Conservation (phyloP, 352 stramenopile genomes). For the Globisporangium acanthophoron region DNA sequence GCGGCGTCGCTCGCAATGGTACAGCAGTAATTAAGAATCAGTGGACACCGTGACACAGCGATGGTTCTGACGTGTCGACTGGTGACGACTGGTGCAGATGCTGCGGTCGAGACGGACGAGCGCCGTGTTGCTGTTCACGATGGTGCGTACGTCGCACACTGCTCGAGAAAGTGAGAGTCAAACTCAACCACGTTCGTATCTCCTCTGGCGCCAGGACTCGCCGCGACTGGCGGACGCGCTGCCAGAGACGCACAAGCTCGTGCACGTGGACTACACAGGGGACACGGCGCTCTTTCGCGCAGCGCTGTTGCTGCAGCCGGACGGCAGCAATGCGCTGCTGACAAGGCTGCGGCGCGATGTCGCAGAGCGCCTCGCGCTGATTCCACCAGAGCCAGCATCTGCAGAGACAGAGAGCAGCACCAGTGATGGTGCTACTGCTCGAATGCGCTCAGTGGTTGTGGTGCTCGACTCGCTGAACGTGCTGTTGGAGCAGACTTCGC, state of each 20-base stretch:
- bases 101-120: constrained; percentile 26
- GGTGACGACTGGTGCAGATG: constrained; percentile 2
- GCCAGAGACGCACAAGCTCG: constrained; percentile 28
- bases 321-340: constrained; percentile 13
- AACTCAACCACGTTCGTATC: too few relatives aligned
- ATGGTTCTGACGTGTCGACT: too few relatives aligned
- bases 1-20: constrained; percentile 16
- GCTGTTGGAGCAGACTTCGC: constrained; percentile 43
- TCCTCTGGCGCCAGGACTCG: constrained; percentile 18
- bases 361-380: constrained; percentile 11
- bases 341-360: constrained; percentile 26
- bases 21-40: too few relatives aligned
- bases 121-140: constrained; percentile 27
- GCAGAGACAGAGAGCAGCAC: neutral
- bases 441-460: constrained; percentile 38
- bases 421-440: neutral
- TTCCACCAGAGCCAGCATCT: neutral
- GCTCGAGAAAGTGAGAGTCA: neutral
- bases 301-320: neutral
- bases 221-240: constrained; percentile 11
- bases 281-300: constrained; percentile 21
- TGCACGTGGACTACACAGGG: constrained; percentile 34
- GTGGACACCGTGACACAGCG: too few relatives aligned
- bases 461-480: constrained; percentile 63
- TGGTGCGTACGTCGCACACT: constrained; percentile 15